phyloP scores from a whole-genome alignment of 768 basidiomycete species.

The Suillus ampliporus region DNA sequence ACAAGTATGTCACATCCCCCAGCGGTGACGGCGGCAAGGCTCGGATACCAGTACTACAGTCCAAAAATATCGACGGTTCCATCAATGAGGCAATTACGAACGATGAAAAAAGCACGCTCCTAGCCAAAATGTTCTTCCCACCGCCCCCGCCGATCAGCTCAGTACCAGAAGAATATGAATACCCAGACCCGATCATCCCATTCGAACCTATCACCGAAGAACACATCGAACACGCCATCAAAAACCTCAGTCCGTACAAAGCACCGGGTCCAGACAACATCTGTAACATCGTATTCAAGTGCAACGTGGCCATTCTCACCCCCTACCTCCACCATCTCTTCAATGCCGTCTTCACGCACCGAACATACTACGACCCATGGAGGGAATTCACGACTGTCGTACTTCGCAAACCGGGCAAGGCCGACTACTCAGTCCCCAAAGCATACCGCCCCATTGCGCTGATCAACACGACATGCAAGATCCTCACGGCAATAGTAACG shows the following conservation, averaged over 20 bases:
- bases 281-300: constrained; percentile 24
- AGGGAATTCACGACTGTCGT: constrained; percentile 28
- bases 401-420: constrained; percentile 42
- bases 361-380: constrained; percentile 24
- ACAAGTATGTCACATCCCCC: constrained; percentile 13
- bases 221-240: constrained; percentile 19
- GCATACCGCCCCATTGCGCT: constrained; percentile 47
- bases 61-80: constrained; percentile 1
- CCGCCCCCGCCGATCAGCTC: background rate
- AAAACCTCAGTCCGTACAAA: constrained; percentile 19
- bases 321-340: constrained; percentile 14
- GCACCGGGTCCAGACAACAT: constrained; percentile 31
- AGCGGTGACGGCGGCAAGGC: constrained; percentile 6
- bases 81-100: constrained; percentile 16
- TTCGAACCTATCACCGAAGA: constrained; percentile 16
- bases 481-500: constrained; percentile 33
- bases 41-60: constrained; percentile 14
- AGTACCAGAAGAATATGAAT: too few relatives aligned
- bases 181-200: background rate
- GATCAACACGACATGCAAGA: constrained; percentile 37
- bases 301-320: constrained; percentile 17
- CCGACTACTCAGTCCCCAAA: constrained; percentile 39
- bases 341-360: constrained; percentile 18
- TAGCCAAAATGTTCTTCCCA: constrained; percentile 34
- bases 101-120: constrained; percentile 22